phyloP scores from a whole-genome alignment of 2,329 filamentous ascomycete species.

The Aspergillus sp. region DNA sequence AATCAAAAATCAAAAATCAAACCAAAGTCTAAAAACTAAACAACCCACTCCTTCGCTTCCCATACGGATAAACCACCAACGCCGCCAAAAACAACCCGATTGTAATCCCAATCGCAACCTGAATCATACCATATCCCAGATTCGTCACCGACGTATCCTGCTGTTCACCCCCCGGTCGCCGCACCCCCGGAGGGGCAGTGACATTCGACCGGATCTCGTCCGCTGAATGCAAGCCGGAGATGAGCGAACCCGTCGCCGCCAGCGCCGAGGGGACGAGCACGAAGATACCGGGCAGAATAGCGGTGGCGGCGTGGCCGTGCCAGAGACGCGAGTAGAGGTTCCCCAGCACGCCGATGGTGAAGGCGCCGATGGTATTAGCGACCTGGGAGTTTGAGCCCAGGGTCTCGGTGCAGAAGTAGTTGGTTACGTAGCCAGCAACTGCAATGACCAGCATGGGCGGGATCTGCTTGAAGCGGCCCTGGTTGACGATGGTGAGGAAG shows the following conservation, averaged over 20 bases:
- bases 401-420: constrained; percentile 60
- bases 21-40: constrained; percentile 33
- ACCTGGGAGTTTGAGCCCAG: constrained; percentile 66
- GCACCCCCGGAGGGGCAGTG: constrained; percentile 11
- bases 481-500: constrained; percentile 69
- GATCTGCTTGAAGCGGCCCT: constrained; percentile 69
- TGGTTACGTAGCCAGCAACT: constrained; percentile 65
- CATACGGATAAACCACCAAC: constrained; percentile 39
- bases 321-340: constrained; percentile 66
- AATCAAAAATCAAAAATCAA: background rate
- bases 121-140: constrained; percentile 41
- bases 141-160: constrained; percentile 33
- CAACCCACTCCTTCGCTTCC: constrained; percentile 39
- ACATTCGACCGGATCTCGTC: constrained; percentile 42
- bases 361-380: constrained; percentile 66
- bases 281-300: constrained; percentile 81
- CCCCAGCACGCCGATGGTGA: constrained; percentile 67
- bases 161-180: constrained; percentile 16
- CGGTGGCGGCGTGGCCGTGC: constrained; percentile 73
- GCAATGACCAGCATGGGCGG: constrained; percentile 70
- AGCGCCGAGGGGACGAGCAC: constrained; percentile 55
- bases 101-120: constrained; percentile 41
- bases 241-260: constrained; percentile 48
- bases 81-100: constrained; percentile 41
- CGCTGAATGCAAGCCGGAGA: constrained; percentile 50